Conservation (phyloP, 805 yeast genomes). For the Myxozyma neotropica region DNA sequence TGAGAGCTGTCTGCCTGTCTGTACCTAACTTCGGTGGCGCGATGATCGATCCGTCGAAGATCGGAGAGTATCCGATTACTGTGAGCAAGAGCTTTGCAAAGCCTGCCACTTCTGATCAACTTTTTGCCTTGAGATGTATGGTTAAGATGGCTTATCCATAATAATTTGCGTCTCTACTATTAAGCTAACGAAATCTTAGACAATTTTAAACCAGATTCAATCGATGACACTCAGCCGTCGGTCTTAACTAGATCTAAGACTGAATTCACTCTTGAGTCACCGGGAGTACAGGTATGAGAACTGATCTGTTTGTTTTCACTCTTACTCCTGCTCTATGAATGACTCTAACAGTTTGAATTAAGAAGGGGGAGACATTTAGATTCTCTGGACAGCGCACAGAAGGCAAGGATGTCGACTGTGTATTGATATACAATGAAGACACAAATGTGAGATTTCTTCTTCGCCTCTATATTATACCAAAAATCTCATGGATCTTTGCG, state of each 20-base stretch:
- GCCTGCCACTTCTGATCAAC: conserved; percentile 8
- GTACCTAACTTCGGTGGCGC: neutral
- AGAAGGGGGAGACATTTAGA: conserved; percentile 24
- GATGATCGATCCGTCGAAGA: conserved; percentile 31
- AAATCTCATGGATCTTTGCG: neutral
- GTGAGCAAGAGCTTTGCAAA: conserved; percentile 14
- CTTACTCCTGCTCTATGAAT: neutral
- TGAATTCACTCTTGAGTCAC: conserved; percentile 30
- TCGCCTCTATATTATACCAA: neutral
- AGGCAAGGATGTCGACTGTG: conserved; percentile 30
- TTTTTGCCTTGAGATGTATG: conserved; percentile 31
- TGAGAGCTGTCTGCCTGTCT: neutral
- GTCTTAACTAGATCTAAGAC: conserved; percentile 21
- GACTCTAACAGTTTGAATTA: neutral
- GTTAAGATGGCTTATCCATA: neutral
- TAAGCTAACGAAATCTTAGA: conserved; percentile 11
- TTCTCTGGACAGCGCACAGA: conserved; percentile 31
- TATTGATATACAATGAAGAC: conserved; percentile 30
- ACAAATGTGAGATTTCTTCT: conserved; percentile 17
- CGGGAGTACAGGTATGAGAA: conserved; percentile 24
- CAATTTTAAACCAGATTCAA: conserved; percentile 36
- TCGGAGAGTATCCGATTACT: conserved; percentile 25
- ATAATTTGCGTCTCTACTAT: neutral
- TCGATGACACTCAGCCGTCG: conserved; percentile 28
- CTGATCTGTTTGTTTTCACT: neutral